Evolutionary conservation across 371 early-diverging fungal genomes (phyloP), one percentile per base, ranked within the genome.

Genomic region (Vairimorpha necatrix): DNA sequence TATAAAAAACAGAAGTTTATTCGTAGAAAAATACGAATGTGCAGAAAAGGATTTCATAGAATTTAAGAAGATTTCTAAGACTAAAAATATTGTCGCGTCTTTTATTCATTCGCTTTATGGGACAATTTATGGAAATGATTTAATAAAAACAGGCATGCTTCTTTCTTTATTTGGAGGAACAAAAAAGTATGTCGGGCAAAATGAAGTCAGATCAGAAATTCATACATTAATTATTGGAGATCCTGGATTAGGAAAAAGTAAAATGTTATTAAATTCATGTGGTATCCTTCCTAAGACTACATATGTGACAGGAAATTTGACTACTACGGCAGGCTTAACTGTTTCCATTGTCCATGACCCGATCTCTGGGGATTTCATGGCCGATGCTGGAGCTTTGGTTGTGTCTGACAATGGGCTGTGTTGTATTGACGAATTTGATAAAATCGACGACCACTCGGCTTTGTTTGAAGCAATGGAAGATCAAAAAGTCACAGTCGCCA

Each of bases 281-380:
- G 72, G 78, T 48, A 82, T 88, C 30, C 84, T 89, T 32, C 88
- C 89, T 20, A 84, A 88, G 42, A 87, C 87, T 47, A 87, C 86
- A 48, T 89, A 88, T 78, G 85, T 88, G 11, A 86, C 87, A 48
- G 89, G 88, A 7, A 87, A 84, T 58, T 87, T 88, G 33, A 88
- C 90, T 0, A 90, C 91, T 0, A 86, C 89, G 0, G 88, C 89
- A 46, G 92, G 92, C 6, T 83, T 92, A 63, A 91, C 92, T 0
- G 90, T 91, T 18, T 89, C 90, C 0, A 79, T 92, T 28, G 88
- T 86, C 46, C 88, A 89, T 75, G 91, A 91, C 53, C 71, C 86
- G 9, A 87, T 87, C 11, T 87, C 89, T 0, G 89, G 89, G 20
- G 91, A 91, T 47, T 90, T 88, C 83, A 89, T 88, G 4, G 84